A percentile compares a stretch with the other conserved stretches of the same genome.
phyloP scores from a whole-genome alignment of 495 filamentous ascomycete species.

The Penicillium turbatum region DNA sequence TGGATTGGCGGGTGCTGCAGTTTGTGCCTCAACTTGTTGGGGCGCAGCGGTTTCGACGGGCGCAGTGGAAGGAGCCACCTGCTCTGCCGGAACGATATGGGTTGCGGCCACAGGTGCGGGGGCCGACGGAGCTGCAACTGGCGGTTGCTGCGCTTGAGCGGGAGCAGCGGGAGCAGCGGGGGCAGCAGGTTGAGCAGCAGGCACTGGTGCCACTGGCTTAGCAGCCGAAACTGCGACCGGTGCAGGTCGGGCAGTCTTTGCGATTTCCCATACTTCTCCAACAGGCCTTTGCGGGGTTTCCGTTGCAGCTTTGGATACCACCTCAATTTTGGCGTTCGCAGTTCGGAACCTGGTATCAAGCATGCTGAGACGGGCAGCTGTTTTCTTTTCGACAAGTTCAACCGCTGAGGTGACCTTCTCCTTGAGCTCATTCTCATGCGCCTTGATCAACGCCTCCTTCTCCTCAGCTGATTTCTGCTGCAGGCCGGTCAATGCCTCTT shows the following conservation, averaged over 20 bases:
- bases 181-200: not conserved
- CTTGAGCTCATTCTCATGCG: conserved; percentile 36
- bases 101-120: not conserved
- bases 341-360: conserved; percentile 62
- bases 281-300: conserved; percentile 83
- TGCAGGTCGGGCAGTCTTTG: conserved; percentile 63
- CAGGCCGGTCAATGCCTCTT: conserved; percentile 32
- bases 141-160: conserved; percentile 5
- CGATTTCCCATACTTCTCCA: conserved; percentile 77
- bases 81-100: not conserved
- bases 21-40: conserved; percentile 12
- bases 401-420: conserved; percentile 45
- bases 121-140: not conserved
- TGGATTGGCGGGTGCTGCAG: conserved; percentile 22
- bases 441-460: conserved; percentile 61
- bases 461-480: conserved; percentile 51
- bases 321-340: conserved; percentile 65
- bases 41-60: conserved; percentile 16
- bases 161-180: conserved; percentile 3
- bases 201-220: conserved; percentile 26
- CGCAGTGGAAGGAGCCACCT: conserved; percentile 1
- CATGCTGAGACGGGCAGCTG: conserved; percentile 71
- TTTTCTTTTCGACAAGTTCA: conserved; percentile 55
- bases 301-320: conserved; percentile 71
- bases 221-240: conserved; percentile 34